Evolutionary conservation across 345 rosid species (phyloP), one percentile per base, ranked within the genome.

Genomic region (Psidium friedrichsthalianum): DNA sequence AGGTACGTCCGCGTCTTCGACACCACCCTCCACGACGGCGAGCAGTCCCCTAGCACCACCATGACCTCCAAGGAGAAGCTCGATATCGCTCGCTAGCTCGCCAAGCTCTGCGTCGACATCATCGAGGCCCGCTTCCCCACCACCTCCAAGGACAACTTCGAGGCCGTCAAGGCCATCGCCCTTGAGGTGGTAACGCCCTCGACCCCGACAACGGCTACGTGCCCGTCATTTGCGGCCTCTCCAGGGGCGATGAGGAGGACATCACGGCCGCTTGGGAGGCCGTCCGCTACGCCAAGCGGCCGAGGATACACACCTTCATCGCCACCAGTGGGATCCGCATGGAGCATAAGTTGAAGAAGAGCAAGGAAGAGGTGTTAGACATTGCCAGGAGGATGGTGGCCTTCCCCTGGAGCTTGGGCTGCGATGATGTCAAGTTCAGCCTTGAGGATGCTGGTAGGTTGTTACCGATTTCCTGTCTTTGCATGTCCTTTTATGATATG

Each of bases 21-120:
- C 86, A 97, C 99, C 29, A 97, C 99, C 81, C 99, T 96, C 89
- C 98, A 98, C 5, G 99, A 97, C 86, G 99, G 99, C 74, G 99
- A 97, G 85, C 99, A 96, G 87, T 96, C 99, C 85, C 99, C 98
- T 1, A 99, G 99, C 85, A 99, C 99, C 87, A 91, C 98, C 4
- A 89, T 97, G n/a, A 96, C 99, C 15, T 92, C 99, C 84, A 96
- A 96, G 87, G 96, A 96, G 86, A 96, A 96, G 83, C 92, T 96
- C 2, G 95, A 92, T 88, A 95, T 97, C 54, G 99, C 99, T 21
- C 98, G 96, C 49, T 98, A 96, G 88, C 93, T 96, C 0, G 91
- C 95, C 6, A 96, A 92, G 88, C 95, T 96, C 76, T 95, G 98
- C 15, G 99, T 97, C 0, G 99, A 97, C 87, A 92, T 96, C 11